A percentile compares a stretch with the other conserved stretches of the same genome.
These are phyloP conservation scores for Madurella mycetomatis DNA, from an alignment of 2,329 filamentous ascomycete genomes.

Conservation along the genomic window DNA sequence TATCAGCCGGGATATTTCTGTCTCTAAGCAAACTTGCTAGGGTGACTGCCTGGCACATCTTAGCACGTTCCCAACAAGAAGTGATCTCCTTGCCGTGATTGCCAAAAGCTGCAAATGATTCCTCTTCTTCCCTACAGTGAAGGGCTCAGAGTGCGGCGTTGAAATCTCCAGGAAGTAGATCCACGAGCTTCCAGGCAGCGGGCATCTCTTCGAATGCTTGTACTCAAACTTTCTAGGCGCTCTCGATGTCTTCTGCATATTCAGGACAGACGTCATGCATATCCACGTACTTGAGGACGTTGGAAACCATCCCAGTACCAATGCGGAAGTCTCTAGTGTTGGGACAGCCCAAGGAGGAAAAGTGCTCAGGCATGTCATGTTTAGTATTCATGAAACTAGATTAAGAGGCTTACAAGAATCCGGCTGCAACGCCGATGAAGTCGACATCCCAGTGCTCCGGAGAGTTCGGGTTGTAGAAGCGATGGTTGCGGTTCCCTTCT, in stretches of 20 bases:
- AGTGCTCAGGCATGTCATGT: constrained; percentile 46
- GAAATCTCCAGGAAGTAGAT: constrained; percentile 68
- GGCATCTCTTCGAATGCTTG: constrained; percentile 63
- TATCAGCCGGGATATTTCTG: constrained; percentile 23
- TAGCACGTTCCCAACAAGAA: constrained; percentile 40
- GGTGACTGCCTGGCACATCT: constrained; percentile 40
- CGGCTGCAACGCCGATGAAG: constrained; percentile 71
- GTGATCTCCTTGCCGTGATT: constrained; percentile 26
- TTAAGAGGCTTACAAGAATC: constrained; percentile 62
- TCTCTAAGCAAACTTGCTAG: constrained; percentile 37
- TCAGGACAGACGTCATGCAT: constrained; percentile 85
- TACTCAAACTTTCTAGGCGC: constrained; percentile 63
- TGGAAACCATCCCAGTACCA: constrained; percentile 66
- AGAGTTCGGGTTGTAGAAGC: constrained; percentile 48
- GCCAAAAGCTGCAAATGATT: constrained; percentile 22
- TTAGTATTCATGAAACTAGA: not conserved
- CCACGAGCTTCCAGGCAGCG: constrained; percentile 47
- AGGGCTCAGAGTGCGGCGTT: constrained; percentile 70
- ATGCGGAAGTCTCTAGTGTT: constrained; percentile 51
- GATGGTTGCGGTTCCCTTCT: constrained; percentile 33
- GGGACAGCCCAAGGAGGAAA: constrained; percentile 54
- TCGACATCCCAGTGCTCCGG: constrained; percentile 68
- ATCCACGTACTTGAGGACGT: constrained; percentile 84
- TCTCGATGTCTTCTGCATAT: constrained; percentile 61
- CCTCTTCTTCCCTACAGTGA: constrained; percentile 44